Conservation (phyloP, 1,284 basidiomycete species). For the Pyrrhoderma noxium region DNA sequence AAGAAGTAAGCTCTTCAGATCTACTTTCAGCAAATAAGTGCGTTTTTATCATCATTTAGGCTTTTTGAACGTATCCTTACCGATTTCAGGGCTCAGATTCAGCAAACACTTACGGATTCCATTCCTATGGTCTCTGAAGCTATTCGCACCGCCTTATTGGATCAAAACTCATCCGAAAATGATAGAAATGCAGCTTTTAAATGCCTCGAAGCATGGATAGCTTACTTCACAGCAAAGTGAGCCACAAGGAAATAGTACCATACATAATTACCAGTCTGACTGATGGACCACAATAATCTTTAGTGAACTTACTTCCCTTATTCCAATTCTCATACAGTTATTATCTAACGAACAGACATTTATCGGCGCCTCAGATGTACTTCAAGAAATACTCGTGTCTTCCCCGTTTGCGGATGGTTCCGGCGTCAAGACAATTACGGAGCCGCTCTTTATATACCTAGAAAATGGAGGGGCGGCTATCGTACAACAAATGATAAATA, state of each 20-base stretch:
- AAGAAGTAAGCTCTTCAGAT: slow-evolving; percentile 72
- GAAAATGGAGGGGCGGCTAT: slow-evolving; percentile 48
- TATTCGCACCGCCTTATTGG: slow-evolving; percentile 45
- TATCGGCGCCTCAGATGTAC: slow-evolving; percentile 56
- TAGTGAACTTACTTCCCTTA: slow-evolving; percentile 56
- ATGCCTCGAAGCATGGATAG: slow-evolving; percentile 79
- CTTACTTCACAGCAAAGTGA: slow-evolving; percentile 59
- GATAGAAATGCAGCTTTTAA: slow-evolving; percentile 66
- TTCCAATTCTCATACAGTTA: slow-evolving; percentile 55
- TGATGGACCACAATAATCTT: neutral
- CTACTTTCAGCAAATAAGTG: slow-evolving; percentile 70
- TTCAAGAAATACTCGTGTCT: slow-evolving; percentile 71
- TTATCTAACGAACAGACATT: slow-evolving; percentile 53
- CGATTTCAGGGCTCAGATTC: slow-evolving; percentile 48
- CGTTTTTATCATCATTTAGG: slow-evolving; percentile 24
- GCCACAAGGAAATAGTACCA: slow-evolving; percentile 21
- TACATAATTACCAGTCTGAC: slow-evolving; percentile 5
- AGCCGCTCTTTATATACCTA: slow-evolving; percentile 75
- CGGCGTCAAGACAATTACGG: slow-evolving; percentile 66
- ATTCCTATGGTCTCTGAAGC: slow-evolving; percentile 63
- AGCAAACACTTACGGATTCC: slow-evolving; percentile 55
- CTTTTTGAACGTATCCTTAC: slow-evolving; percentile 6
- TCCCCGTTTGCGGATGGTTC: slow-evolving; percentile 68
- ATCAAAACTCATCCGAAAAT: slow-evolving; percentile 29
- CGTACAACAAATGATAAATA: slow-evolving; percentile 39